Evolutionary conservation across 495 filamentous ascomycete species (phyloP).

Genomic region (Astrocystis sublimbata): DNA sequence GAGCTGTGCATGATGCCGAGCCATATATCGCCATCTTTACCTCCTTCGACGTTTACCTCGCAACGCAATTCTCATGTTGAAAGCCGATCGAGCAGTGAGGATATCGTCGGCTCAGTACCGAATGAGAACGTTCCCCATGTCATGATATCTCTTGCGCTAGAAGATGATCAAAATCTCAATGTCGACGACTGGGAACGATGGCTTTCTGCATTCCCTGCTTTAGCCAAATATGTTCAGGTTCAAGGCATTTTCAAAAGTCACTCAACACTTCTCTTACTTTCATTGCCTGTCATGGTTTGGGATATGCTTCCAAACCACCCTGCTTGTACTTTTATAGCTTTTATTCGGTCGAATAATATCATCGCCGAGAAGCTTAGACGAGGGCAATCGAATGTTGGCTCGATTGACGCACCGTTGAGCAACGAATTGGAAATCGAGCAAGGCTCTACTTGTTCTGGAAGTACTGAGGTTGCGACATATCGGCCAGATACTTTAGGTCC

Average conservation of each 20-base stretch:
- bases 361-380: conserved; percentile 5
- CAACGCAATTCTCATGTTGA: conserved; percentile 19
- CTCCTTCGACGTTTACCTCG: conserved; percentile 20
- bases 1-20: conserved; percentile 43
- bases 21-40: conserved; percentile 31
- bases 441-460: conserved; percentile 31
- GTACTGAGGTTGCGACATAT: conserved; percentile 6
- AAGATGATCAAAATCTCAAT: conserved; percentile 50
- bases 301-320: conserved; percentile 52
- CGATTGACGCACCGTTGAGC: background rate
- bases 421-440: conserved; percentile 17
- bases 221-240: conserved; percentile 53
- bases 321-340: conserved; percentile 54
- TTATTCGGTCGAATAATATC: conserved; percentile 52
- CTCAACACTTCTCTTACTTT: conserved; percentile 50
- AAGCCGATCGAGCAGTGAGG: conserved; percentile 18
- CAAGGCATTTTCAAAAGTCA: conserved; percentile 56
- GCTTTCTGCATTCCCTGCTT: conserved; percentile 47
- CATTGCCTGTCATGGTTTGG: conserved; percentile 55
- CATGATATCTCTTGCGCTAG: conserved; percentile 54
- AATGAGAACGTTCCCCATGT: conserved; percentile 50
- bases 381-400: background rate
- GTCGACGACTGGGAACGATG: conserved; percentile 51
- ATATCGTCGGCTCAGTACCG: conserved; percentile 31
- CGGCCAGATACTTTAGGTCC: background rate